phyloP scores from a whole-genome alignment of 2,329 filamentous ascomycete genomes.

The Stagonosporopsis cucurbitacearum region DNA sequence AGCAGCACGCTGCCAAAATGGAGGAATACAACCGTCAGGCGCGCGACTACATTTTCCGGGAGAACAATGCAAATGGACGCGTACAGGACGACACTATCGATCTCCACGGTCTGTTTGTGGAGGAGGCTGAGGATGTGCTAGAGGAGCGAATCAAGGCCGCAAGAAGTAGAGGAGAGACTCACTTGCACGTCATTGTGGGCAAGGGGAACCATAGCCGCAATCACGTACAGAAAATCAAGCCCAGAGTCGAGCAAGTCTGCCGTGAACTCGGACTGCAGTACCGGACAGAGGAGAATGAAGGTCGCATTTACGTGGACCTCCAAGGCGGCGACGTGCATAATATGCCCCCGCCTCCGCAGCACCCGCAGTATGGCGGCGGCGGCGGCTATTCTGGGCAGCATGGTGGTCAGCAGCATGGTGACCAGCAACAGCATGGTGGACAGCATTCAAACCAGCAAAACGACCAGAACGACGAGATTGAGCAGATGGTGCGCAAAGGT shows the following conservation, averaged over 20 bases:
- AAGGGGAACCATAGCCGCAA: slow-evolving; percentile 86
- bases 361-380: slow-evolving; percentile 44
- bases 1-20: slow-evolving; percentile 82
- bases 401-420: slow-evolving; percentile 49
- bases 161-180: slow-evolving; percentile 72
- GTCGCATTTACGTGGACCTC: slow-evolving; percentile 86
- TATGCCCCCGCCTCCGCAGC: slow-evolving; percentile 50
- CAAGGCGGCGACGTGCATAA: slow-evolving; percentile 66
- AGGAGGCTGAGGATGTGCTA: slow-evolving; percentile 91
- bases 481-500: slow-evolving; percentile 66
- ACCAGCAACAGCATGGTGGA: slow-evolving; percentile 29
- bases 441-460: slow-evolving; percentile 52
- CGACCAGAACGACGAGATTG: slow-evolving; percentile 62
- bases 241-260: slow-evolving; percentile 88
- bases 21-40: slow-evolving; percentile 90
- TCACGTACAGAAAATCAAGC: slow-evolving; percentile 93
- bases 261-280: slow-evolving; percentile 82
- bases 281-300: slow-evolving; percentile 85
- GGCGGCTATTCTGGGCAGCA: slow-evolving; percentile 50
- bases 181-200: slow-evolving; percentile 94
- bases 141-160: slow-evolving; percentile 85
- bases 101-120: slow-evolving; percentile 91
- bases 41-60: slow-evolving; percentile 91
- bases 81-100: slow-evolving; percentile 86
- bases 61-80: slow-evolving; percentile 82